phyloP scores from a whole-genome alignment of 352 stramenopile species.

The Pythium phragmiticola region DNA sequence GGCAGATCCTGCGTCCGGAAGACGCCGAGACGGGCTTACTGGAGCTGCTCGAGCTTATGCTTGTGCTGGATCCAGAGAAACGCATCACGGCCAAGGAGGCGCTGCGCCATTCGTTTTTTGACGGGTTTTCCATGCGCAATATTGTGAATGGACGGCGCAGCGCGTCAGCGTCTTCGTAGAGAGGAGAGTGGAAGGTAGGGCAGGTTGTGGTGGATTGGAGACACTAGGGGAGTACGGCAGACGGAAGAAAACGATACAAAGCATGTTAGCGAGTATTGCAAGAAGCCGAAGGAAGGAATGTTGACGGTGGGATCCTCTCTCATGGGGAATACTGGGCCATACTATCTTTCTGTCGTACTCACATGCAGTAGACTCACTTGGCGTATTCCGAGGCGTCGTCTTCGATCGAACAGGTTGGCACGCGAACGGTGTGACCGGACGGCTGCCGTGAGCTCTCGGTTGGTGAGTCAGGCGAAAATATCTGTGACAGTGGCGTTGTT shows the following conservation, averaged over 20 bases:
- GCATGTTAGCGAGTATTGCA: background rate
- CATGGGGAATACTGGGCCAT: no score
- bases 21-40: constrained; percentile 67
- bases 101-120: constrained; percentile 90
- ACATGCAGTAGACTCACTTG: background rate
- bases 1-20: constrained; percentile 61
- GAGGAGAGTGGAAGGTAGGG: background rate
- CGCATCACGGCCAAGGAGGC: constrained; percentile 88
- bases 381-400: background rate
- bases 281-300: background rate
- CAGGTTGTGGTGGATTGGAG: background rate
- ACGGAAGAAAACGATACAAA: constrained; percentile 1
- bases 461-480: constrained; percentile 7
- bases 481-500: constrained; percentile 6
- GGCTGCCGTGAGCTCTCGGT: background rate
- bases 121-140: constrained; percentile 50
- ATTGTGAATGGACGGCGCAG: constrained; percentile 5
- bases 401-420: background rate
- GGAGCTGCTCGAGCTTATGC: constrained; percentile 90
- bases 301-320: no score
- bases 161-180: background rate
- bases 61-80: constrained; percentile 92
- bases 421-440: background rate
- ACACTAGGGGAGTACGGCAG: background rate
- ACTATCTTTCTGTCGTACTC: background rate